A percentile compares a stretch with the other conserved stretches of the same genome.
Evolutionary conservation across 1,139 yeast genomes (phyloP).

Genomic region (Pneumocystis jirovecii): DNA sequence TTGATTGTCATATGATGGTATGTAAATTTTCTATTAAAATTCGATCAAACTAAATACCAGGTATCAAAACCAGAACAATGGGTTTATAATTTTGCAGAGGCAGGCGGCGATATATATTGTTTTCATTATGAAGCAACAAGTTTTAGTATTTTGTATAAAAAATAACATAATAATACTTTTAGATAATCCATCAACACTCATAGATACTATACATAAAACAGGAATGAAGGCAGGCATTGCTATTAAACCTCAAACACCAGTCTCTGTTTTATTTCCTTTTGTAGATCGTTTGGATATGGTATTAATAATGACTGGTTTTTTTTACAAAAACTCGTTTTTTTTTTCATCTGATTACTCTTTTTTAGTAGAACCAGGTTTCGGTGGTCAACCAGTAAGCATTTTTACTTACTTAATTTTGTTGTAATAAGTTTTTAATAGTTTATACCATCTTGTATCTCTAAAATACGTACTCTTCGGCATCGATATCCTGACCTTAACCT

Average conservation of each 20-base stretch:
- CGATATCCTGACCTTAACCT: slow-evolving; percentile 68
- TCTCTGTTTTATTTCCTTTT: slow-evolving; percentile 62
- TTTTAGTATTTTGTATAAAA: background rate
- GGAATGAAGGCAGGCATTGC: slow-evolving; percentile 96
- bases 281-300: slow-evolving; percentile 81
- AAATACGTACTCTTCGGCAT: slow-evolving; percentile 42
- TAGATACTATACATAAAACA: slow-evolving; percentile 53
- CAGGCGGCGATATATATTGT: slow-evolving; percentile 93
- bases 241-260: slow-evolving; percentile 84
- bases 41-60: background rate
- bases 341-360: background rate
- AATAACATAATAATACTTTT: background rate
- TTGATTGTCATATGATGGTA: slow-evolving; percentile 99
- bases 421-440: background rate
- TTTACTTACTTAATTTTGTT: slow-evolving; percentile 68
- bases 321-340: background rate
- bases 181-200: slow-evolving; percentile 57
- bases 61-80: slow-evolving; percentile 57
- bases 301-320: slow-evolving; percentile 47
- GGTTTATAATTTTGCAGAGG: slow-evolving; percentile 84
- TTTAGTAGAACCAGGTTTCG: slow-evolving; percentile 88
- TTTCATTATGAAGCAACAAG: slow-evolving; percentile 86
- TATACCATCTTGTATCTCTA: slow-evolving; percentile 20
- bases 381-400: slow-evolving; percentile 89
- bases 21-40: slow-evolving; percentile 12